phyloP scores from a whole-genome alignment of 2,329 filamentous ascomycete genomes.

The Chaetothyriales sp. region DNA sequence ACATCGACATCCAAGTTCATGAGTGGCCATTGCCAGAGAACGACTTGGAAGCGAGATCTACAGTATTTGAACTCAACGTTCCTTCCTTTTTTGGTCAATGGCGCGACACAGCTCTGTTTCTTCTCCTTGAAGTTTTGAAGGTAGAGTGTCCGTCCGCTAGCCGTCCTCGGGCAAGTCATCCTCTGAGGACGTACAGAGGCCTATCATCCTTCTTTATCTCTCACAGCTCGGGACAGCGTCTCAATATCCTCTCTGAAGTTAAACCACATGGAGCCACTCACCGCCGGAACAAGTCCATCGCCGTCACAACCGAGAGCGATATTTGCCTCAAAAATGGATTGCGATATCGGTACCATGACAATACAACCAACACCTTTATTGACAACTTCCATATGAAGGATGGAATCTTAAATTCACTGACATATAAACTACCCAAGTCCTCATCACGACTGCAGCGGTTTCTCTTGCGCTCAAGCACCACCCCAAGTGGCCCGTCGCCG shows the following conservation, averaged over 20 bases:
- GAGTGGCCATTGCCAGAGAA: slow-evolving; percentile 43
- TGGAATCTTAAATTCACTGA: not conserved
- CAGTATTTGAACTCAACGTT: slow-evolving; percentile 40
- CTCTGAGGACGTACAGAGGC: not conserved
- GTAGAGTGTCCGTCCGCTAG: slow-evolving; percentile 3
- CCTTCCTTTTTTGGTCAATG: slow-evolving; percentile 33
- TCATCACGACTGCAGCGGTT: slow-evolving; percentile 29
- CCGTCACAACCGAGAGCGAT: slow-evolving; percentile 15
- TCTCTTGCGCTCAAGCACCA: slow-evolving; percentile 21
- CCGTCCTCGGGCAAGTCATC: not conserved
- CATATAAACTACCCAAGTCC: slow-evolving; percentile 4
- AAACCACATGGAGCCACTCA: slow-evolving; percentile 9
- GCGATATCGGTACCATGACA: slow-evolving; percentile 24
- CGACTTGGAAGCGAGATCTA: slow-evolving; percentile 25
- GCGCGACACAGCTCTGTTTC: slow-evolving; percentile 34
- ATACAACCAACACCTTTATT: not conserved
- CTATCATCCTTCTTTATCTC: not conserved
- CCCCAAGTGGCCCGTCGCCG: slow-evolving; percentile 13
- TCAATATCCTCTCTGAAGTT: slow-evolving; percentile 1
- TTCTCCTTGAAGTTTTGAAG: slow-evolving; percentile 30
- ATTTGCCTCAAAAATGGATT: slow-evolving; percentile 37
- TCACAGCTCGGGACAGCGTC: not conserved
- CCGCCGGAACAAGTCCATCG: slow-evolving; percentile 4
- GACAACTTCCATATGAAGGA: not conserved
- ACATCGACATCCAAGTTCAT: slow-evolving; percentile 34